phyloP scores from a whole-genome alignment of 352 stramenopile genomes.

The Phytophthora megakarya region DNA sequence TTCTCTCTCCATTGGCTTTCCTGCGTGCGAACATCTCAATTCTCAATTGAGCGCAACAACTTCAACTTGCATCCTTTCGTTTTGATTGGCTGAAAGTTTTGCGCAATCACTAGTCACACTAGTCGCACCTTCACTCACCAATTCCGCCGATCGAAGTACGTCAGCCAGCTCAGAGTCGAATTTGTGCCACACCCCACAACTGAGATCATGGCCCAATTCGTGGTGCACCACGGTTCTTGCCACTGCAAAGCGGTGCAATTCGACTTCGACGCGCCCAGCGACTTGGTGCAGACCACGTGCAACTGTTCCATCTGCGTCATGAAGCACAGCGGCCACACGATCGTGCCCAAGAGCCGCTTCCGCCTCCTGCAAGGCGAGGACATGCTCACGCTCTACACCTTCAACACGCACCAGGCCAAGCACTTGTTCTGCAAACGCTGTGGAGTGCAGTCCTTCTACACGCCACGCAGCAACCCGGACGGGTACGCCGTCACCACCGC shows the following conservation, averaged over 20 bases:
- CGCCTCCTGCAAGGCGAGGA: conserved; percentile 50
- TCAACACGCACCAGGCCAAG: conserved; percentile 79
- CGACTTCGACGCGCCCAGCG: conserved; percentile 58
- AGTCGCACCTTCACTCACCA: conserved; percentile 20
- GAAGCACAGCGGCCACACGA: conserved; percentile 79
- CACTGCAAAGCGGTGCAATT: conserved; percentile 79
- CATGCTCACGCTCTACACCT: conserved; percentile 75
- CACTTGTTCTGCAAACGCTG: conserved; percentile 84
- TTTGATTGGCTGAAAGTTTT: conserved; percentile 14
- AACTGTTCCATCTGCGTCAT: conserved; percentile 88
- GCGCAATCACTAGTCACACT: not conserved
- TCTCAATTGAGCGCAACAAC: not conserved
- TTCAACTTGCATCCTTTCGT: conserved; percentile 28
- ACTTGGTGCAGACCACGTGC: conserved; percentile 72
- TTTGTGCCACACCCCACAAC: not conserved
- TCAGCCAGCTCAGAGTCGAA: not conserved
- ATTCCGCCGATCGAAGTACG: conserved; percentile 9
- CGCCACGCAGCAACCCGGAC: conserved; percentile 83
- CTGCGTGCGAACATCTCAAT: conserved; percentile 23
- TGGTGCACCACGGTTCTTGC: conserved; percentile 40
- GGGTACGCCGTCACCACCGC: conserved; percentile 73
- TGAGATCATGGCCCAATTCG: not conserved
- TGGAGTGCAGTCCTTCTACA: conserved; percentile 83
- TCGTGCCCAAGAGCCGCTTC: conserved; percentile 66
- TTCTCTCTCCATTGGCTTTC: not conserved